Percentiles rank a stretch among this genome's conserved stretches.
Evolutionary conservation across 2,329 filamentous ascomycete genomes (phyloP).

Genomic region (Fusarium chaquense): DNA sequence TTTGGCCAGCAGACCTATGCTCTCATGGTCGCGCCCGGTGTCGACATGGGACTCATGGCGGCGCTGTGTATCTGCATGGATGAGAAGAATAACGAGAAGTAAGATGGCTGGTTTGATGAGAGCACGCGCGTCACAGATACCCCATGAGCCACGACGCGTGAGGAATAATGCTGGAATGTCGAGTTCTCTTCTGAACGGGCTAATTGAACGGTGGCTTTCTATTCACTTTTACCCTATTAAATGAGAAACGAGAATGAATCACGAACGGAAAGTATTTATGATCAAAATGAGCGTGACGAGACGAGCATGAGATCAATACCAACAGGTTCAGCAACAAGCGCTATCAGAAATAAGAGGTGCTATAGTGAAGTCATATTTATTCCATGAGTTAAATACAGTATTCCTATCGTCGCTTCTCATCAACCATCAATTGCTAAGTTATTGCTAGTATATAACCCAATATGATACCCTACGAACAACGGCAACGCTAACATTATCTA

Average conservation of each 20-base stretch:
- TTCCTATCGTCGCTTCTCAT: not conserved
- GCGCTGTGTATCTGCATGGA: conserved; percentile 77
- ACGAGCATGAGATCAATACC: not conserved
- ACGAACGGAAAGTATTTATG: not conserved
- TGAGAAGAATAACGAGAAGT: conserved; percentile 65
- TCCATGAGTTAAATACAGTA: too few relatives aligned
- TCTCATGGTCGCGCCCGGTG: conserved; percentile 71
- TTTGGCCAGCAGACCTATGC: conserved; percentile 74
- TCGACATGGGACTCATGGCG: conserved; percentile 74
- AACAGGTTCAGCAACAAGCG: not conserved
- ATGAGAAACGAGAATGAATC: not conserved
- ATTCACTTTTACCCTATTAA: not conserved
- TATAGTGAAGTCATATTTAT: too few relatives aligned
- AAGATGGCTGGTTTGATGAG: not conserved
- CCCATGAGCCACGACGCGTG: not conserved
- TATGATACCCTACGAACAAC: not conserved
- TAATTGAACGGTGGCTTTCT: not conserved
- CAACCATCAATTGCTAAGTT: not conserved
- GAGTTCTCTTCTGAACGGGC: not conserved
- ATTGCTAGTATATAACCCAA: not conserved
- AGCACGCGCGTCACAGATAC: conserved; percentile 17
- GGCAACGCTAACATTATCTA: not conserved
- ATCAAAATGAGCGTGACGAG: not conserved
- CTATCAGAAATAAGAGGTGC: not conserved
- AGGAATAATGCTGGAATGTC: not conserved